Conservation (phyloP, 805 yeast species). For the Wickerhamomyces bovis region DNA sequence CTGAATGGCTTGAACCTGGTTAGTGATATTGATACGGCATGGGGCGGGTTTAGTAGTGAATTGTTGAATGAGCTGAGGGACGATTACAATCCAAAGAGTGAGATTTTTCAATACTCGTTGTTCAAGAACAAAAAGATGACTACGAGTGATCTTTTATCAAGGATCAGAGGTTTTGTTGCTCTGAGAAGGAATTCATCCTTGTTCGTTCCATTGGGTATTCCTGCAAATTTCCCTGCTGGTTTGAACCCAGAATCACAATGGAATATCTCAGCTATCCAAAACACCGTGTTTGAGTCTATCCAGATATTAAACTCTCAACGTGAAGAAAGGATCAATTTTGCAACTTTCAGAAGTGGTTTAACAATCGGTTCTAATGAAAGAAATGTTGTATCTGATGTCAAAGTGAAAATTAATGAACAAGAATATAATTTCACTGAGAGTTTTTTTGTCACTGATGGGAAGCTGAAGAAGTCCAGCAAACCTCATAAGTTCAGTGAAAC, state of each 20-base stretch:
- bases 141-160: slow-evolving; percentile 25
- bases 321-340: slow-evolving; percentile 32
- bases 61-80: slow-evolving; percentile 55
- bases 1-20: slow-evolving; percentile 65
- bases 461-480: not conserved
- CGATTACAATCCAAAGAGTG: slow-evolving; percentile 53
- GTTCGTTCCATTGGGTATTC: slow-evolving; percentile 45
- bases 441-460: slow-evolving; percentile 2
- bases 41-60: slow-evolving; percentile 72
- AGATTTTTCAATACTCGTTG: slow-evolving; percentile 43
- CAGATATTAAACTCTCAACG: slow-evolving; percentile 36
- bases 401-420: slow-evolving; percentile 9
- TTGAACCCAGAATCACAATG: slow-evolving; percentile 31
- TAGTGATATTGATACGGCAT: slow-evolving; percentile 68
- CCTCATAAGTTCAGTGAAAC: slow-evolving; percentile 24
- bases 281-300: slow-evolving; percentile 39
- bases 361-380: slow-evolving; percentile 34
- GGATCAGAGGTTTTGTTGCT: slow-evolving; percentile 41
- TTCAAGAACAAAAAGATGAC: slow-evolving; percentile 23
- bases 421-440: slow-evolving; percentile 5
- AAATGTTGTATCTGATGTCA: slow-evolving; percentile 40
- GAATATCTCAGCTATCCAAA: slow-evolving; percentile 35
- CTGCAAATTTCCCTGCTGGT: slow-evolving; percentile 15
- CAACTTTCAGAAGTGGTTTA: slow-evolving; percentile 36
- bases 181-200: slow-evolving; percentile 45